Conservation (phyloP, 257 asterid species). For the Fraxinus excelsior region DNA sequence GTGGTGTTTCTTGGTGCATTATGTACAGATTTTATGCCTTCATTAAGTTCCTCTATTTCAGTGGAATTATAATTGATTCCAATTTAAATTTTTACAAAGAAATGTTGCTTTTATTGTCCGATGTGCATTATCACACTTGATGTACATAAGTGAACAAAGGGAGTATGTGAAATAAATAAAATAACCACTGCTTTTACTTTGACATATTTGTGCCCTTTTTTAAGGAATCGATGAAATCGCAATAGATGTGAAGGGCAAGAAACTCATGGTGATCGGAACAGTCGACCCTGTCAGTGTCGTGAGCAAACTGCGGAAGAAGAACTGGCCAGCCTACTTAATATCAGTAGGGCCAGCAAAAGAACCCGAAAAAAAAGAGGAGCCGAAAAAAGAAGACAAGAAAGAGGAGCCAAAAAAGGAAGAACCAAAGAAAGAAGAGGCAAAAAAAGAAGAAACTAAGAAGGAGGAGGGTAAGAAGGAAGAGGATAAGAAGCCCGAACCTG, state of each 20-base stretch:
- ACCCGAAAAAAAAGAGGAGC: conserved; percentile 49
- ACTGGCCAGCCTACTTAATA: conserved; percentile 48
- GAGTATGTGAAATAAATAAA: no score
- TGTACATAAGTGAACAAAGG: no score
- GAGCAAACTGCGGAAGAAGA: conserved; percentile 55
- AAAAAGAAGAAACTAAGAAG: conserved; percentile 30
- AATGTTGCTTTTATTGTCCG: background rate
- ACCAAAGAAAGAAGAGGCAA: conserved; percentile 37
- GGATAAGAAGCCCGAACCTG: conserved; percentile 27
- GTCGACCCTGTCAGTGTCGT: conserved; percentile 61
- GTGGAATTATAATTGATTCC: background rate
- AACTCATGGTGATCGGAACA: conserved; percentile 49
- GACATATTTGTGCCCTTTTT: background rate
- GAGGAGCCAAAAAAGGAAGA: conserved; percentile 25
- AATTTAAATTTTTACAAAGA: background rate
- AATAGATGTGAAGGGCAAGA: conserved; percentile 49
- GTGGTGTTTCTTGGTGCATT: background rate
- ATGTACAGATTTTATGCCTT: background rate
- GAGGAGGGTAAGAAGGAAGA: conserved; percentile 23
- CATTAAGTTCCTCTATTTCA: background rate
- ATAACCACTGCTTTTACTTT: background rate
- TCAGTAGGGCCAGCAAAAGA: conserved; percentile 51
- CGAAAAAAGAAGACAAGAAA: conserved; percentile 40
- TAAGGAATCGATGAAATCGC: conserved; percentile 63
- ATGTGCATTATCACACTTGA: background rate